phyloP scores from a whole-genome alignment of 257 asterid genomes.

The Hygrophila difformis region DNA sequence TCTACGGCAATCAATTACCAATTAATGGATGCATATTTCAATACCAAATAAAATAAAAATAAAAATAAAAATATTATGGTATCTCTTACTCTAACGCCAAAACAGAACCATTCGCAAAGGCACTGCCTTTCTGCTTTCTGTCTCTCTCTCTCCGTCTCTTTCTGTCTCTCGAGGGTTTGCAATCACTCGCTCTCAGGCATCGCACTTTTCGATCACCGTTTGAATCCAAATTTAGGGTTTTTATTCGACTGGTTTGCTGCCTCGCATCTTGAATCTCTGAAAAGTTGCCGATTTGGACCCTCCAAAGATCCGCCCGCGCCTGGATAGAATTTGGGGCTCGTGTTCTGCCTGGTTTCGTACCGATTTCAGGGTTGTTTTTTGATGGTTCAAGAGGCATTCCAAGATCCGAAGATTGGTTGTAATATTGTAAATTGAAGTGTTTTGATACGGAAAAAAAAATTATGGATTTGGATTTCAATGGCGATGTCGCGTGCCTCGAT shows the following conservation, averaged over 20 bases:
- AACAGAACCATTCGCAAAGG: too few relatives aligned
- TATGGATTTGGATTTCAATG: conserved; percentile 85
- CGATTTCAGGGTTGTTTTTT: conserved; percentile 23
- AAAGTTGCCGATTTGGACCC: conserved; percentile 21
- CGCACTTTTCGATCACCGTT: conserved; percentile 23
- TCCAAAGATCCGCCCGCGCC: conserved; percentile 22
- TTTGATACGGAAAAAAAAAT: conserved; percentile 4
- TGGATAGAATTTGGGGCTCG: conserved; percentile 8
- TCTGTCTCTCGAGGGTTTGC: conserved; percentile 32
- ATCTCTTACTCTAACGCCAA: too few relatives aligned
- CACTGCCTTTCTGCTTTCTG: too few relatives aligned
- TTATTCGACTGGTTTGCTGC: neutral
- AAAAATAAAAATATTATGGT: too few relatives aligned
- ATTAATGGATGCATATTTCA: too few relatives aligned
- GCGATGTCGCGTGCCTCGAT: conserved; percentile 72
- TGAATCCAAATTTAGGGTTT: conserved; percentile 18
- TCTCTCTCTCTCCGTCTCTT: too few relatives aligned
- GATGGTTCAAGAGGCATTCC: conserved; percentile 24
- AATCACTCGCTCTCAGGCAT: conserved; percentile 14
- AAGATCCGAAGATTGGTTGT: conserved; percentile 25
- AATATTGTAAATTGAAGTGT: conserved; percentile 15
- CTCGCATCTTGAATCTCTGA: conserved; percentile 14
- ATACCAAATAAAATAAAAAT: too few relatives aligned
- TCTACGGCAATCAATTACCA: too few relatives aligned
- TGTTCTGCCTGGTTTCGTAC: conserved; percentile 9